Conservation (phyloP, 352 stramenopile genomes). For the Globisporangium cederbergense region DNA sequence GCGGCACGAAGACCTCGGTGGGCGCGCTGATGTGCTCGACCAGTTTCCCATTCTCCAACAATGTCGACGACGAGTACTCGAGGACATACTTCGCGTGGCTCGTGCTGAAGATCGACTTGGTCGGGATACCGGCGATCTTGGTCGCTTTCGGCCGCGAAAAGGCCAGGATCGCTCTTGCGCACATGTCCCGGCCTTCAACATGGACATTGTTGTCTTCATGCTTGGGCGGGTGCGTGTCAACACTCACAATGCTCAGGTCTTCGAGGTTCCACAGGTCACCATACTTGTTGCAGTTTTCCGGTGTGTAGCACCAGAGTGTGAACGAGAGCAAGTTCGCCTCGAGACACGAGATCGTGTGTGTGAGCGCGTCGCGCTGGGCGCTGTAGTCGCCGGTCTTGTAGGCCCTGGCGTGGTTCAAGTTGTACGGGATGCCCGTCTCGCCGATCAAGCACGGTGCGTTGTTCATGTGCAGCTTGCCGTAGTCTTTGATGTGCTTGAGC, state of each 20-base stretch:
- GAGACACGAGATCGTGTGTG: constrained; percentile 70
- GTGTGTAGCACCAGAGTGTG: constrained; percentile 89
- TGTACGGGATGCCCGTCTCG: constrained; percentile 73
- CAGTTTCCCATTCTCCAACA: constrained; percentile 22
- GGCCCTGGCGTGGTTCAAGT: constrained; percentile 47
- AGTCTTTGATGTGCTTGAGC: constrained; percentile 51
- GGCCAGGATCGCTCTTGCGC: constrained; percentile 43
- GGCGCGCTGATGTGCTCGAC: constrained; percentile 19
- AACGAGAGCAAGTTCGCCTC: constrained; percentile 79
- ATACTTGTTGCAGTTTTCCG: constrained; percentile 70
- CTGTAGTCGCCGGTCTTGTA: constrained; percentile 50
- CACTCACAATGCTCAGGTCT: constrained; percentile 80
- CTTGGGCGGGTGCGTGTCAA: constrained; percentile 15
- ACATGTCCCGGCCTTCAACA: constrained; percentile 34
- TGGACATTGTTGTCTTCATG: constrained; percentile 1
- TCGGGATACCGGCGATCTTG: constrained; percentile 62
- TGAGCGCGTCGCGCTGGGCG: constrained; percentile 52
- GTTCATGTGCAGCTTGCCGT: constrained; percentile 52
- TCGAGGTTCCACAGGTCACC: constrained; percentile 87
- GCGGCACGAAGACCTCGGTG: constrained; percentile 71
- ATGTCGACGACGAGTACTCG: constrained; percentile 30
- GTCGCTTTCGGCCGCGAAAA: constrained; percentile 67
- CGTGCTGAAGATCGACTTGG: constrained; percentile 56
- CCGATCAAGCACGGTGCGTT: constrained; percentile 64
- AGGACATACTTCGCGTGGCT: constrained; percentile 52